phyloP scores from a whole-genome alignment of 2,329 filamentous ascomycete species.

The Epichloe sp. region DNA sequence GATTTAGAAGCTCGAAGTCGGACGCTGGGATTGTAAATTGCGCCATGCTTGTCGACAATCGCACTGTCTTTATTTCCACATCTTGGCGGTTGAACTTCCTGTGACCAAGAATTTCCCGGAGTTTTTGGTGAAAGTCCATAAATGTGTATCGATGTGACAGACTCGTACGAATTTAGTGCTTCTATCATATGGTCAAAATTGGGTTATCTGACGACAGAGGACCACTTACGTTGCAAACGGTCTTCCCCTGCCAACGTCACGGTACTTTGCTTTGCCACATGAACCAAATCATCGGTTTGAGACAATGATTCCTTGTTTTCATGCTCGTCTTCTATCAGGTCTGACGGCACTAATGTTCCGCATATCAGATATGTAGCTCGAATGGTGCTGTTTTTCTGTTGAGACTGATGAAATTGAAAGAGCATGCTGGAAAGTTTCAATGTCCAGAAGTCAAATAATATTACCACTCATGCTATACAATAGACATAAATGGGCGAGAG shows the following conservation, averaged over 20 bases:
- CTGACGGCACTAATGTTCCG: slow-evolving; percentile 34
- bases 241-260: slow-evolving; percentile 62
- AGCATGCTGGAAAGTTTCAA: slow-evolving; percentile 51
- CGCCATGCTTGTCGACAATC: neutral
- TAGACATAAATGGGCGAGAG: neutral
- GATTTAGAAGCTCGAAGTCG: slow-evolving; percentile 4
- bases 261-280: slow-evolving; percentile 17
- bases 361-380: slow-evolving; percentile 86
- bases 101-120: neutral
- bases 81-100: neutral
- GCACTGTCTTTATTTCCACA: neutral
- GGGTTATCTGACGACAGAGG: neutral
- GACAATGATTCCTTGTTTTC: slow-evolving; percentile 51
- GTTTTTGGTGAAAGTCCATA: slow-evolving; percentile 50
- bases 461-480: neutral
- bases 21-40: slow-evolving; percentile 1
- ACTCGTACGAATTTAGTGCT: slow-evolving; percentile 52
- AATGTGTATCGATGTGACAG: slow-evolving; percentile 68
- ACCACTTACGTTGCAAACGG: slow-evolving; percentile 48
- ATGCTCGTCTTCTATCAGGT: slow-evolving; percentile 29
- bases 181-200: slow-evolving; percentile 30
- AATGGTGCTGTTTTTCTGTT: slow-evolving; percentile 64
- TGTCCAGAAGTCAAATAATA: neutral
- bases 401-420: slow-evolving; percentile 69
- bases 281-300: neutral